Base-by-base conservation (phyloP, 257 asterid genomes). In the Voacanga thouarsii region DNA sequence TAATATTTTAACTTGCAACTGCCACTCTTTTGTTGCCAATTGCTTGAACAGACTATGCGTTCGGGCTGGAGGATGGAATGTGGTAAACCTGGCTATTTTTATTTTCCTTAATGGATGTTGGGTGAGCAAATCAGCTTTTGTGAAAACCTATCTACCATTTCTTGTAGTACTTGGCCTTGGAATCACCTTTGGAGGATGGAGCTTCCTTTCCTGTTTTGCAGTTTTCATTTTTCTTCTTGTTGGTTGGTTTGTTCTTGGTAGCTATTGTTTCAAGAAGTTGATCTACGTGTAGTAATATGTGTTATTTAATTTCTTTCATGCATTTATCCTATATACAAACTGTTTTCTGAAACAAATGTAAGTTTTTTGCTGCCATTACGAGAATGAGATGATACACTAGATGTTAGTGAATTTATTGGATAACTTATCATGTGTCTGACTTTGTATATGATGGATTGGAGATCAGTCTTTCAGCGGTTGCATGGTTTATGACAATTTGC, bases 1-100 rank as follows among this genome's bases (percentile, higher is more conserved):
- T 94, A 93, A 89, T 88, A 86, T 95, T 80, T 84, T 95, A 72
- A 89, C 99, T 50, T 93, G 98, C 91, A 95, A 95, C 83, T 95
- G 99, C 89, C 98, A 95, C 87, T 95, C 97, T 7, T 95, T 90
- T 67, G 99, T 91, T 3, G 92, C 97, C 83, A 95, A 95, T 84
- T 89, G 92, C 83, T 78, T 95, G 80, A 95, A 95, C 91, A 87
- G 93, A 91, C 78, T 93, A 89, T 88, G 85, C 67, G 91, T 85
- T 79, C 92, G 82, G 77, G 88, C 89, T 70, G 92, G 97, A 14
- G 82, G 90, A 39, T 95, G 99, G 99, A 95, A 95, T 65, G 94
- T 95, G 80, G 97, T 95, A 70, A 95, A 80, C 81, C 77, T 95
- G 86, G 97, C 99, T 30, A 33, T 91, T 73, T 87, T 91, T 71